These are phyloP conservation scores for Penicillium bialowiezense DNA, from an alignment of 495 filamentous ascomycete genomes.

Conservation along the genomic window DNA sequence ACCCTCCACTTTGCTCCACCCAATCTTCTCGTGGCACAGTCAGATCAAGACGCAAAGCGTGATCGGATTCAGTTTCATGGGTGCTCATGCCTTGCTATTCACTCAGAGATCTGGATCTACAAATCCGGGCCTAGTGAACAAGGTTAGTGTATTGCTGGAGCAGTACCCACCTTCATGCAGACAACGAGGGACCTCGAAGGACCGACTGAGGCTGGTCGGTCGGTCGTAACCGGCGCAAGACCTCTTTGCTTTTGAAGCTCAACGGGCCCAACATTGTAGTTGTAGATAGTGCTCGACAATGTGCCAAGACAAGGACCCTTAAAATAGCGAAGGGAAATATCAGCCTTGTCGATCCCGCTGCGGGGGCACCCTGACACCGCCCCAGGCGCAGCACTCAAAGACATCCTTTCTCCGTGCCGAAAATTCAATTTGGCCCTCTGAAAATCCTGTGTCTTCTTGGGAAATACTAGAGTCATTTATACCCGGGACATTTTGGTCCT, in stretches of 20 bases:
- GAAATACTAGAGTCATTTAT: neutral
- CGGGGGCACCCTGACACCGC: slow-evolving; percentile 25
- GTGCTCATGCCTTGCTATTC: no score
- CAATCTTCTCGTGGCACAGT: neutral
- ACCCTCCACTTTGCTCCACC: slow-evolving; percentile 13
- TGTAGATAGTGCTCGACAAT: neutral
- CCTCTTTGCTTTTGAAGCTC: no score
- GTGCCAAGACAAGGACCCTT: slow-evolving; percentile 1
- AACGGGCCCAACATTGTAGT: no score
- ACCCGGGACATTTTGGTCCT: no score
- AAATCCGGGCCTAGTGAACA: neutral
- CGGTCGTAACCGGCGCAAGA: no score
- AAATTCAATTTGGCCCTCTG: neutral
- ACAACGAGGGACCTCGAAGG: neutral
- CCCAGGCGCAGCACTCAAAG: slow-evolving; percentile 7
- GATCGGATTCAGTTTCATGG: no score
- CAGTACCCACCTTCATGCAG: slow-evolving; percentile 14
- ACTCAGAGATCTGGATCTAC: neutral
- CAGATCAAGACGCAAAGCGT: neutral
- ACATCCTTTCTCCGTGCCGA: neutral
- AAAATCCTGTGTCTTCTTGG: neutral
- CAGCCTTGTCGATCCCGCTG: slow-evolving; percentile 21
- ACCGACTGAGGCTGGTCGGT: neutral
- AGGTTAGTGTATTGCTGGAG: slow-evolving; percentile 3
- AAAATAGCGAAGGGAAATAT: slow-evolving; percentile 4